Percentiles rank a stretch among this genome's conserved stretches.
These are phyloP conservation scores for Paraconiothyrium sp. DNA, from an alignment of 2,329 filamentous ascomycete species.

Conservation along the genomic window DNA sequence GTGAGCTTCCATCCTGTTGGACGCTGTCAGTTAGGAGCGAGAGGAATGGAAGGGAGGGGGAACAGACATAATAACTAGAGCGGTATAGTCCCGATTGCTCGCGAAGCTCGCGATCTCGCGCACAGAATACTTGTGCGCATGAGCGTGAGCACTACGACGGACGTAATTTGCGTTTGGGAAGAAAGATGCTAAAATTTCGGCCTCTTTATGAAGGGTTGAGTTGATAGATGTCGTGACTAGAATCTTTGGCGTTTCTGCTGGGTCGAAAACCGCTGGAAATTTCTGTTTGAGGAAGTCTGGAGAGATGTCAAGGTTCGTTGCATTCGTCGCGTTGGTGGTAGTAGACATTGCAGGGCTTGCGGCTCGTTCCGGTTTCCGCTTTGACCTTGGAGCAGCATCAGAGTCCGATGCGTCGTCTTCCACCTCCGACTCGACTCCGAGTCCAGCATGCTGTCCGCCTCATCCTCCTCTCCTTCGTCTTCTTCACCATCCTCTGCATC, in stretches of 20 bases:
- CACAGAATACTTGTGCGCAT: slow-evolving; percentile 89
- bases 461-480: slow-evolving; percentile 30
- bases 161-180: slow-evolving; percentile 88
- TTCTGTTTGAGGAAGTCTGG: slow-evolving; percentile 68
- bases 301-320: slow-evolving; percentile 67
- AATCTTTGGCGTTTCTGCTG: slow-evolving; percentile 76
- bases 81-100: slow-evolving; percentile 80
- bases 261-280: slow-evolving; percentile 67
- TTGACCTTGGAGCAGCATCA: slow-evolving; percentile 55
- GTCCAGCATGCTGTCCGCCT: slow-evolving; percentile 77
- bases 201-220: slow-evolving; percentile 86
- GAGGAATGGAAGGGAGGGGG: too few relatives aligned
- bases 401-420: slow-evolving; percentile 59
- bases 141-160: slow-evolving; percentile 81
- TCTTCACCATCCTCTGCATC: slow-evolving; percentile 30
- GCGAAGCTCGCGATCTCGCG: slow-evolving; percentile 91
- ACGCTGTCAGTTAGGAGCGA: too few relatives aligned
- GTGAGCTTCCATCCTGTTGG: slow-evolving; percentile 72
- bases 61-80: slow-evolving; percentile 73
- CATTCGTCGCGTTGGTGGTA: slow-evolving; percentile 61
- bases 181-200: slow-evolving; percentile 77
- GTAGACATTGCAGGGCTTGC: slow-evolving; percentile 65
- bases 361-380: slow-evolving; percentile 56
- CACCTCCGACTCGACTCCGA: slow-evolving; percentile 58
- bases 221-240: slow-evolving; percentile 92